phyloP scores from a whole-genome alignment of 31 red algal genomes.

The Odonthalia washingtoniensis region DNA sequence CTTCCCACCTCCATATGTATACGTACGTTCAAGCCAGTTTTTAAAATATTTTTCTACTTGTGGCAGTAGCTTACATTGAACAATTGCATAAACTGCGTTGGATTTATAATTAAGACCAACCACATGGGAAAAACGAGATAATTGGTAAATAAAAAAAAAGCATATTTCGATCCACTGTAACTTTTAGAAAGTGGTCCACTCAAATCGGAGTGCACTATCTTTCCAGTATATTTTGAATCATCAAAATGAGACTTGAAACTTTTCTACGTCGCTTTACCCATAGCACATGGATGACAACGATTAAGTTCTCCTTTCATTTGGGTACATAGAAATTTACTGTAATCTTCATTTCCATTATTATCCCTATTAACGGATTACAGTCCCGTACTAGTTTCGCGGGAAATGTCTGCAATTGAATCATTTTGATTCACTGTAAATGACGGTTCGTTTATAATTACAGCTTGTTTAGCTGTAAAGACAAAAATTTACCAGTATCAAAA shows the following conservation, averaged over 20 bases:
- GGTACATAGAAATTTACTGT: background rate
- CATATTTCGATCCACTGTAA: background rate
- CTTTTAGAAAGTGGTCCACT: background rate
- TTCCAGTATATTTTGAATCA: background rate
- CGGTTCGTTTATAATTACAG: background rate
- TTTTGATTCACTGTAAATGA: background rate
- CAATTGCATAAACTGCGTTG: background rate
- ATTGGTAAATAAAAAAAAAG: background rate
- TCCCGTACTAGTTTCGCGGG: background rate
- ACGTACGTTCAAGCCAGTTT: background rate
- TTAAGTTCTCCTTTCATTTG: background rate
- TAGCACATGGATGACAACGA: background rate
- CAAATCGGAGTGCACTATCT: background rate
- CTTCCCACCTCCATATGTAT: background rate
- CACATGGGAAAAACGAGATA: background rate
- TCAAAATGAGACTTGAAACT: background rate
- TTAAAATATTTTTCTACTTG: background rate
- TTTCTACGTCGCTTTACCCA: background rate
- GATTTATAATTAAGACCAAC: background rate
- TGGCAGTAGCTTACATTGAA: background rate
- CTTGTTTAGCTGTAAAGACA: background rate
- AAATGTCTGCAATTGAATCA: background rate
- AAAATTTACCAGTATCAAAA: background rate
- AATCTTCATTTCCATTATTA: background rate
- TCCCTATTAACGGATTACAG: background rate